These are phyloP conservation scores for Trichocomaceae sp. DNA, from an alignment of 2,329 filamentous ascomycete genomes.

Conservation along the genomic window DNA sequence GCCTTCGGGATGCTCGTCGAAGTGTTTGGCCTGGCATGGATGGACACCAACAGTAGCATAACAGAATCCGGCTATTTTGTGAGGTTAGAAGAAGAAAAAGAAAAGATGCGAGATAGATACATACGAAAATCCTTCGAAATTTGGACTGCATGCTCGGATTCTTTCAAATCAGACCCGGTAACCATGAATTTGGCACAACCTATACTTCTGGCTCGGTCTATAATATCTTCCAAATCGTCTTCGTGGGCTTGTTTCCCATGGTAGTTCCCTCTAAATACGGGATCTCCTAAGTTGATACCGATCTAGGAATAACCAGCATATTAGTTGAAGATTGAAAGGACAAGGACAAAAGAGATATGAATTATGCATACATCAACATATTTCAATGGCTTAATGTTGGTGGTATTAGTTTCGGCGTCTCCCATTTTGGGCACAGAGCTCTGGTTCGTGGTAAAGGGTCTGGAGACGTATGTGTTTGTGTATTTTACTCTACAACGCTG, in stretches of 20 bases:
- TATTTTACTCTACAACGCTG: neutral
- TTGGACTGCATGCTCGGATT: constrained; percentile 66
- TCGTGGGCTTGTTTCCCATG: constrained; percentile 63
- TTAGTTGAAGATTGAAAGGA: neutral
- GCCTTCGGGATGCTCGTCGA: constrained; percentile 54
- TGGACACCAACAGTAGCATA: constrained; percentile 92
- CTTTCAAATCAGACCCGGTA: constrained; percentile 79
- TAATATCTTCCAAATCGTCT: constrained; percentile 52
- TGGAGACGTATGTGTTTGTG: neutral
- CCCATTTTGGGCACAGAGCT: neutral
- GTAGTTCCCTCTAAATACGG: constrained; percentile 78
- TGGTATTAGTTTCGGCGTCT: neutral
- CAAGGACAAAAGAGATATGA: neutral
- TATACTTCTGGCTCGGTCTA: constrained; percentile 68
- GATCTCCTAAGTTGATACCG: constrained; percentile 92
- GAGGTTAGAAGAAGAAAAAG: neutral
- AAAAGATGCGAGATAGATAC: constrained; percentile 24
- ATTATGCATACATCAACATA: constrained; percentile 42
- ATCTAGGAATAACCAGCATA: constrained; percentile 45
- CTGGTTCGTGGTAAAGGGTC: neutral
- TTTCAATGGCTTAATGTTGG: constrained; percentile 26
- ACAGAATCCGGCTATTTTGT: constrained; percentile 61
- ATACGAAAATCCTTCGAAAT: constrained; percentile 68
- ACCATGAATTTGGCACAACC: constrained; percentile 88
- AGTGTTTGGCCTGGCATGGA: constrained; percentile 77